Conservation (phyloP, 177 flowering plant genomes). For the Tripterygium wilfordii region DNA sequence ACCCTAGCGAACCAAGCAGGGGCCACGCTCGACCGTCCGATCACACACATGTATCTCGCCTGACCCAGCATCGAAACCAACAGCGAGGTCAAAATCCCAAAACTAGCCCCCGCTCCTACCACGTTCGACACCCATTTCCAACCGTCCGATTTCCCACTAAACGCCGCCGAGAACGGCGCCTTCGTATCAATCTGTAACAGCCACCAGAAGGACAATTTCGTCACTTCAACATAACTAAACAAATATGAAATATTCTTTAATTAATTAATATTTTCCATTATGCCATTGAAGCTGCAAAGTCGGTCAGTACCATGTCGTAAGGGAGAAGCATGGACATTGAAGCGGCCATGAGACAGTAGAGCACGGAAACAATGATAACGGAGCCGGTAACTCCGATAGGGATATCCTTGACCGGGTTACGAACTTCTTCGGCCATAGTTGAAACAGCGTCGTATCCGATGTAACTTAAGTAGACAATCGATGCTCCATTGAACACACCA, state of each 20-base stretch:
- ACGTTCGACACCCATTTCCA: conserved; percentile 86
- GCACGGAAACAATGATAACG: conserved; percentile 67
- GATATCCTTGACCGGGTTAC: conserved; percentile 61
- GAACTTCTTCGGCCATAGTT: conserved; percentile 92
- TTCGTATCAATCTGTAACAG: conserved; percentile 60
- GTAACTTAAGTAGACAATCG: conserved; percentile 83
- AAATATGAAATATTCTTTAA: too few relatives aligned
- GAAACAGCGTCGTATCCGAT: conserved; percentile 98
- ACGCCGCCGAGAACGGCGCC: conserved; percentile 79
- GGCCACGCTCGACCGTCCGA: conserved; percentile 80
- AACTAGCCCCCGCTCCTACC: conserved; percentile 87
- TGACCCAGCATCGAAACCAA: conserved; percentile 96
- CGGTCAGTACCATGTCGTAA: conserved; percentile 81
- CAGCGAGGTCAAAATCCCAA: conserved; percentile 85
- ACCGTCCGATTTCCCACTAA: conserved; percentile 38
- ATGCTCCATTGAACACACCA: conserved; percentile 84
- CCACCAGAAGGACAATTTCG: background rate
- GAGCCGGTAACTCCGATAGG: conserved; percentile 92
- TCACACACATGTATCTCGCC: conserved; percentile 91
- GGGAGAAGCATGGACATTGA: conserved; percentile 85
- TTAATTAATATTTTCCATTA: too few relatives aligned
- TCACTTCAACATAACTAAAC: background rate
- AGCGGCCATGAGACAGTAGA: conserved; percentile 89
- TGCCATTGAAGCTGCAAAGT: too few relatives aligned
- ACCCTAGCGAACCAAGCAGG: conserved; percentile 87